These are phyloP conservation scores for Chlamydomonas applanata DNA, from an alignment of 139 green algal genomes.

Conservation along the genomic window DNA sequence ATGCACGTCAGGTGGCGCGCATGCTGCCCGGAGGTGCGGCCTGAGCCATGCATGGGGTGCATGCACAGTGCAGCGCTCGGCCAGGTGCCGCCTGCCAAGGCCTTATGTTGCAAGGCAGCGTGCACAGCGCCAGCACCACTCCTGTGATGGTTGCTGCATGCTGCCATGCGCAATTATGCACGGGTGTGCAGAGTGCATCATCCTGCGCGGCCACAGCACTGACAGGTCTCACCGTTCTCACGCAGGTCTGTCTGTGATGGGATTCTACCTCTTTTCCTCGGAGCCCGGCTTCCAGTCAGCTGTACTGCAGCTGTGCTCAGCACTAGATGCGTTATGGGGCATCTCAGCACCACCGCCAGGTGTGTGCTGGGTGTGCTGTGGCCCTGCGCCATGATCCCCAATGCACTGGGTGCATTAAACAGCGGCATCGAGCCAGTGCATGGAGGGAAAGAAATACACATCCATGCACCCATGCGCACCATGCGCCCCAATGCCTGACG, in stretches of 20 bases:
- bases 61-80: neutral
- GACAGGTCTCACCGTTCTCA: too few species aligned
- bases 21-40: conserved; percentile 59
- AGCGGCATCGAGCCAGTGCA: too few species aligned
- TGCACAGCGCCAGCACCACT: too few species aligned
- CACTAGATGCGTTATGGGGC: conserved; percentile 11
- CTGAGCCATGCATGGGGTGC: neutral
- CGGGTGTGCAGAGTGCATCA: too few species aligned
- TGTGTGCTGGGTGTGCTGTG: neutral
- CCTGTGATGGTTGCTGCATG: neutral
- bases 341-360: conserved; percentile 4
- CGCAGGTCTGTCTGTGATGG: conserved; percentile 42
- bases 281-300: conserved; percentile 22
- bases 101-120: too few species aligned
- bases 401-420: too few species aligned
- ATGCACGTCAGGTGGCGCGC: conserved; percentile 48
- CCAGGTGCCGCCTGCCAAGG: too few species aligned
- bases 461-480: too few species aligned
- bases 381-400: neutral
- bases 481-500: too few species aligned
- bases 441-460: too few species aligned
- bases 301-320: conserved; percentile 21
- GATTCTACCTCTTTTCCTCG: conserved; percentile 46
- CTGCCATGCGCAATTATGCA: too few species aligned
- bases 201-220: too few species aligned